Base-by-base conservation (phyloP, 2,329 filamentous ascomycete genomes). In the Trichoderma asperellum region DNA sequence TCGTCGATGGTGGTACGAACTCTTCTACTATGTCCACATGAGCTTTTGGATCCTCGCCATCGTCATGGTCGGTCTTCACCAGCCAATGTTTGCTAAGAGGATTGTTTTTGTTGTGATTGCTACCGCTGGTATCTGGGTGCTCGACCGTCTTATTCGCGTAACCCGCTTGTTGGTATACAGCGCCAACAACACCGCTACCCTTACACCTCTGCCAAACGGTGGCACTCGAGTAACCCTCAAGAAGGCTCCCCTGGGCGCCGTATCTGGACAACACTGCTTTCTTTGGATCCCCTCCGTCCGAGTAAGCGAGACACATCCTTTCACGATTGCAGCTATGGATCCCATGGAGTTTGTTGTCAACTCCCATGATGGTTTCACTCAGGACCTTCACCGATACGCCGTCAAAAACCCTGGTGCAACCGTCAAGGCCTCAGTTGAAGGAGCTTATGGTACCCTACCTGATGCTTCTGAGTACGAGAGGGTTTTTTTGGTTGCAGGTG, bases 261-360 rank as follows among this genome's bases (percentile, higher is more conserved):
- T 79, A 2, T 83, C 88, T 0, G 88, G 88, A 1, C 86, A 86
- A 71, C 89, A 91, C 74, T 87, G 86, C 73, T 90, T 89, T 73
- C 77, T 91, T 35, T 91, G 87, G 87, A 83, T 91, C 7, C 89
- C 89, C 0, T 79, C 79, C 5, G 82, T 91, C 59, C 84, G 88
- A 11, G 72, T 80, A 1, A 79, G 85, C 21, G 86, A 91, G 76
- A 88, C 85, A 2, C 89, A 91, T 71, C 88, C 88, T 0, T 91
- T 91, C 72, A 90, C 88, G 2, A 86, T 90, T 60, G 85, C 85
- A 27, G 77, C 82, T 27, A 82, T 81, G 18, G 77, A 83, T 37
- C 84, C 86, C 0, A 74, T 87, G 35, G 87, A 90, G 77, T 87
- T 90, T 61, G 83, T 90, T 27, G 83, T 90, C 64, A 82, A 84